Percentiles rank a stretch among this genome's conserved stretches.
These are phyloP conservation scores for Diaporthe australafricana DNA, from an alignment of 2,329 filamentous ascomycete species.

Conservation along the genomic window DNA sequence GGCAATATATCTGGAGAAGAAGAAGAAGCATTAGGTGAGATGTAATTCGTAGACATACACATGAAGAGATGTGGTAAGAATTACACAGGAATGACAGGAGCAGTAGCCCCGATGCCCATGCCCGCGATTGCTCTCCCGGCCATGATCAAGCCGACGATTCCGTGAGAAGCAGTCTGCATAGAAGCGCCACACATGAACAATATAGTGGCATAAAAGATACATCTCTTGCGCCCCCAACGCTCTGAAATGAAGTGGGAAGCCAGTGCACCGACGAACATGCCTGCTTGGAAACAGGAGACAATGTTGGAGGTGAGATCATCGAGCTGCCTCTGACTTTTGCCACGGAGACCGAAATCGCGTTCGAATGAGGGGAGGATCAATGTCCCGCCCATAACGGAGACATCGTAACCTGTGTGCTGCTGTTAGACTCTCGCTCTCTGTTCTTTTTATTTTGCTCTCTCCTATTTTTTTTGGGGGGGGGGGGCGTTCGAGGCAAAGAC, in stretches of 20 bases:
- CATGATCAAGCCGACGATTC: constrained; percentile 19
- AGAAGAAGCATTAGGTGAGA: background rate
- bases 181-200: constrained; percentile 30
- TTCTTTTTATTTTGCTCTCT: too few species aligned
- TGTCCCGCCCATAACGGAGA: constrained; percentile 21
- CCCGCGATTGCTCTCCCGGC: constrained; percentile 28
- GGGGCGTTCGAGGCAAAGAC: too few species aligned
- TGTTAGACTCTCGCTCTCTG: background rate
- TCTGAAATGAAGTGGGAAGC: constrained; percentile 46
- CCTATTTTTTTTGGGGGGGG: too few species aligned
- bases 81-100: constrained; percentile 32
- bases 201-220: constrained; percentile 30
- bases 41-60: too few species aligned
- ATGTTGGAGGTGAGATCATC: constrained; percentile 46
- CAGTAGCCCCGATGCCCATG: constrained; percentile 28
- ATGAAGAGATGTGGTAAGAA: background rate
- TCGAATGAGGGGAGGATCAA: constrained; percentile 23
- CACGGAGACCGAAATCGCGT: background rate
- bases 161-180: constrained; percentile 28
- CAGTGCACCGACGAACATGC: constrained; percentile 35
- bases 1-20: constrained; percentile 6
- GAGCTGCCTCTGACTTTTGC: constrained; percentile 10
- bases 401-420: background rate
- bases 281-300: constrained; percentile 39
- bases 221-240: constrained; percentile 63